Percentiles rank a stretch among this genome's conserved stretches.
Evolutionary conservation across 352 stramenopile species (phyloP).

Genomic region (Blastocystis sp.): DNA sequence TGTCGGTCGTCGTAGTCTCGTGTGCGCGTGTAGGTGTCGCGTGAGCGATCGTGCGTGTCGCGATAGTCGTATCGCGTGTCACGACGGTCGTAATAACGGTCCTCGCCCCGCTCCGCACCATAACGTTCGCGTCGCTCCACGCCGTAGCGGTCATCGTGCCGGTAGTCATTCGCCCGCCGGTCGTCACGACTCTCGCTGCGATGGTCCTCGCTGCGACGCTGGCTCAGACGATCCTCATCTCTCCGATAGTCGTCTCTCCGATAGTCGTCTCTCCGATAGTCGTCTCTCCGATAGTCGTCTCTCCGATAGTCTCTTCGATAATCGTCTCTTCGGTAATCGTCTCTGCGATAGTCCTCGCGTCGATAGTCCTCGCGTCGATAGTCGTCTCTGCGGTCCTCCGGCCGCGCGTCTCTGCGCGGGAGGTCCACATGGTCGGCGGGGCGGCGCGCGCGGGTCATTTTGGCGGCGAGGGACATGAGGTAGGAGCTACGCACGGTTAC

Average conservation of each 20-base stretch:
- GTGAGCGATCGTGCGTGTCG: too few species aligned
- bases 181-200: background rate
- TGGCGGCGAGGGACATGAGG: background rate
- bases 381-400: background rate
- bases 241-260: background rate
- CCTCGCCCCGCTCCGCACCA: background rate
- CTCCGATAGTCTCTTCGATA: background rate
- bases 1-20: too few species aligned
- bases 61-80: background rate
- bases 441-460: background rate
- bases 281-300: background rate
- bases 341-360: background rate
- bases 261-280: background rate
- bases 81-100: background rate
- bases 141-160: background rate
- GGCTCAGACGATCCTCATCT: background rate
- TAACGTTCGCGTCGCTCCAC: background rate
- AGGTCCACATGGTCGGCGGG: background rate
- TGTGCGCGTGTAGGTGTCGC: too few species aligned
- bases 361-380: background rate
- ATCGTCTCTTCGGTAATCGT: background rate
- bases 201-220: background rate
- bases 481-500: conserved; percentile 29
- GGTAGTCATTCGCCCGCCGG: background rate
- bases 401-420: background rate